Percentiles rank a stretch among this genome's conserved stretches.
These are phyloP conservation scores for Fraxinus nigra DNA, from an alignment of 305 asterid genomes.

Conservation along the genomic window DNA sequence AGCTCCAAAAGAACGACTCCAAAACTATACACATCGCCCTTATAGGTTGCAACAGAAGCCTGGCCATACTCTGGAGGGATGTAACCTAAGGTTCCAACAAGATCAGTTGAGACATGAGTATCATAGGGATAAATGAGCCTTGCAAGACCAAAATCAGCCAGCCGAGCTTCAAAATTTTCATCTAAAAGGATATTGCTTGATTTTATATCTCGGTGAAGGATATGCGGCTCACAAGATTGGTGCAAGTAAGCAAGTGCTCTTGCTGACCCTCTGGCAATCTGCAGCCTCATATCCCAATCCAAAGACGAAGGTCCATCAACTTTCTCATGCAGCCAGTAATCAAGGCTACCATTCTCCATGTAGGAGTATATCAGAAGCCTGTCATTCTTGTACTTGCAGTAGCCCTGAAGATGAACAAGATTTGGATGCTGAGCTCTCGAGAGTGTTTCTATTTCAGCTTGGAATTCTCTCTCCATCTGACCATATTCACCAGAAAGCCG, in stretches of 20 bases:
- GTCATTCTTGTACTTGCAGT: slow-evolving; percentile 56
- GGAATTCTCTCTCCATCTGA: slow-evolving; percentile 65
- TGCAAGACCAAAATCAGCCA: slow-evolving; percentile 72
- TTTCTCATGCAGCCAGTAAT: slow-evolving; percentile 56
- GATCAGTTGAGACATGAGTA: slow-evolving; percentile 63
- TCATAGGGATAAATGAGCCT: slow-evolving; percentile 52
- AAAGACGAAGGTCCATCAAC: slow-evolving; percentile 41
- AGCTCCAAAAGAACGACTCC: slow-evolving; percentile 78
- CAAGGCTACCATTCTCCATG: slow-evolving; percentile 71
- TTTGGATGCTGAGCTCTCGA: slow-evolving; percentile 62
- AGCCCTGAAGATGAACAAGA: slow-evolving; percentile 62
- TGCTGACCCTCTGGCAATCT: slow-evolving; percentile 50
- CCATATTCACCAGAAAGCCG: slow-evolving; percentile 57
- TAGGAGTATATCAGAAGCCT: slow-evolving; percentile 56
- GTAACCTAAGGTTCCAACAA: slow-evolving; percentile 70
- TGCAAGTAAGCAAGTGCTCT: slow-evolving; percentile 63
- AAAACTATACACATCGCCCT: slow-evolving; percentile 73
- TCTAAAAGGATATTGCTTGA: slow-evolving; percentile 64
- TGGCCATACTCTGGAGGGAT: slow-evolving; percentile 73
- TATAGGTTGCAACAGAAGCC: slow-evolving; percentile 56
- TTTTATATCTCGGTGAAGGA: slow-evolving; percentile 66
- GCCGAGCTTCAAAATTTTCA: slow-evolving; percentile 47
- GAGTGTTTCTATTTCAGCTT: slow-evolving; percentile 60
- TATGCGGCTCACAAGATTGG: slow-evolving; percentile 55
- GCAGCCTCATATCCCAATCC: slow-evolving; percentile 48